phyloP scores from a whole-genome alignment of 2,329 filamentous ascomycete species.

The Trichoderma arundinaceum region DNA sequence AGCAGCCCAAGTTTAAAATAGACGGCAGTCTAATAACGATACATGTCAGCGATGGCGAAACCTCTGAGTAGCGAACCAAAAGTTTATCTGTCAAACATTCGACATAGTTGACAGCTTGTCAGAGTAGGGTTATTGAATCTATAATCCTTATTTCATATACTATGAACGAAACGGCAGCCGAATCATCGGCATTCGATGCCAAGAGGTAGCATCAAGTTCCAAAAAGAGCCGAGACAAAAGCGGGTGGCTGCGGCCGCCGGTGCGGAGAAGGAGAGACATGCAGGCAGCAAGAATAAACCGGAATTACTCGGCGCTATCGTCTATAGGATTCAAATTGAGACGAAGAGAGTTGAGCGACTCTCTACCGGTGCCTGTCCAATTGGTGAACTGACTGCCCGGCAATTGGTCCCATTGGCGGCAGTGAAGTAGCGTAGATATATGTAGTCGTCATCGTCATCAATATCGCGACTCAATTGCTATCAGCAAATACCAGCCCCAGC shows the following conservation, averaged over 20 bases:
- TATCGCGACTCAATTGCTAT: no score
- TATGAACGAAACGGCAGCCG: background rate
- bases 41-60: background rate
- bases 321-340: background rate
- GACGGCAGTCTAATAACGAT: background rate
- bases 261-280: background rate
- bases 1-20: background rate
- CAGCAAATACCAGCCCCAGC: constrained; percentile 1
- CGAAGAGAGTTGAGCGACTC: background rate
- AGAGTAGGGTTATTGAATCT: no score
- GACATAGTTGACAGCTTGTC: background rate
- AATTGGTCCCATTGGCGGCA: no score
- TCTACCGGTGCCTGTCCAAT: background rate
- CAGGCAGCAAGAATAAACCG: background rate
- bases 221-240: constrained; percentile 15
- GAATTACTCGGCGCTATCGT: constrained; percentile 5
- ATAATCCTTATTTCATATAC: no score
- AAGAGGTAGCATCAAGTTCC: constrained; percentile 1
- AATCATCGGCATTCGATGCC: constrained; percentile 17
- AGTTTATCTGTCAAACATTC: background rate
- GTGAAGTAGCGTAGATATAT: no score
- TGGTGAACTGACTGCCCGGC: no score
- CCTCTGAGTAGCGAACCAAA: no score
- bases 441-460: no score
- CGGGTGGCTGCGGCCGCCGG: background rate